Evolutionary conservation across 129 eudicot species (phyloP), one percentile per base, ranked within the genome.

Genomic region (Artemisia tridentata): DNA sequence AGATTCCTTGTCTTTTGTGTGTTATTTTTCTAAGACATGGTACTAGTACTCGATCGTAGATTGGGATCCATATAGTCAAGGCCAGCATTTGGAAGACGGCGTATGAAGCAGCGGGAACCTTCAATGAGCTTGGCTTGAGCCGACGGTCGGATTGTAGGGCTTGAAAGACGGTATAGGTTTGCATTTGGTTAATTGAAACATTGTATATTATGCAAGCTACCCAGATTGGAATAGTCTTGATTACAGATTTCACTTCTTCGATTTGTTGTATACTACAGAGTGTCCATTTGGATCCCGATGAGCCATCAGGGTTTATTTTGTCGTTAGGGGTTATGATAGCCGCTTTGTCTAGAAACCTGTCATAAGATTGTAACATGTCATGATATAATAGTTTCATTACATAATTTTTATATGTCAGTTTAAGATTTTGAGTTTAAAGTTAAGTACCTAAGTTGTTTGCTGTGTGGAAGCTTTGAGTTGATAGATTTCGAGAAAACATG

Each of bases 231-330:
- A 83, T 11, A 5, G 85, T 79, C 75, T 79, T 88, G 0, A 83
- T 11, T 9, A 88, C 75, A 68, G 91, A 83, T 77, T 88, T 88
- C 67, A 81, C 79, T 80, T 88, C 88, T 72, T 88, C 91, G 5
- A 86, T 80, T 81, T 88, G 96, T 65, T 88, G 96, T 5, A 86
- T 47, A 3, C 85, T 81, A 66, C 96, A 79, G 59, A 88, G 85
- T 13, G 76, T 79, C 96, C 96, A 86, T 4, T 79, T 87, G 78
- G 83, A 61, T 1, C 64, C 78, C 0, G 91, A 75, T 16, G 88
- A 72, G 55, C 96, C 91, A 38, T 88, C 89, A 1, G 79, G 15
- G 67, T 83, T 85, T 8, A 86, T 52, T 29, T 71, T 63, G 72
- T 88, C 96, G 14, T 83, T 74, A 0, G 77, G 65, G 25, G 91